phyloP scores from a whole-genome alignment of 208 protist genomes.

The Kentomonas sorsogonicus region DNA sequence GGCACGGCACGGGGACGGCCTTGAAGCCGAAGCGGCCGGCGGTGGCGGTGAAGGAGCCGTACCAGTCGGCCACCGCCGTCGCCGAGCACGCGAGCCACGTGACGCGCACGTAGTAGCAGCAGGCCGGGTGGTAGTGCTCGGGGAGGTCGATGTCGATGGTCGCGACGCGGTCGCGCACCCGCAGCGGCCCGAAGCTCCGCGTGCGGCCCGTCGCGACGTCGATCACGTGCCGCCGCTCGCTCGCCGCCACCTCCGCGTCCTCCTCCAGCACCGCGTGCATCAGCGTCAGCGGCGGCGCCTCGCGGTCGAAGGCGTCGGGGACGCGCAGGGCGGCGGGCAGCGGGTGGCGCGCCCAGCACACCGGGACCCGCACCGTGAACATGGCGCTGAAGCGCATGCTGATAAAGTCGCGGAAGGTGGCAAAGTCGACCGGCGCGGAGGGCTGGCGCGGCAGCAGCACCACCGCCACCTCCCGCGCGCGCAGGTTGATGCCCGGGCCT shows the following conservation, averaged over 20 bases:
- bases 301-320: constrained; percentile 8
- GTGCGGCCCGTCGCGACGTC: constrained; percentile 49
- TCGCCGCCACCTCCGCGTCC: constrained; percentile 34
- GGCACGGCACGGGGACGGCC: constrained; percentile 51
- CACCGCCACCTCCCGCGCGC: constrained; percentile 53
- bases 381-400: constrained; percentile 54
- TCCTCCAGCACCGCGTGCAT: constrained; percentile 43
- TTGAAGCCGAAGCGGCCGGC: constrained; percentile 51
- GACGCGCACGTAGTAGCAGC: constrained; percentile 60
- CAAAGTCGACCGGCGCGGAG: constrained; percentile 38
- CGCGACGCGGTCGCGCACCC: constrained; percentile 58
- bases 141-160: constrained; percentile 59
- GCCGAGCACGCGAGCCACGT: constrained; percentile 72
- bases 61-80: constrained; percentile 67
- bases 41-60: constrained; percentile 59
- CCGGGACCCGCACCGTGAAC: constrained; percentile 31
- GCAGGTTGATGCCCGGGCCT: constrained; percentile 25
- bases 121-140: constrained; percentile 39
- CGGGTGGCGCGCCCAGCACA: constrained; percentile 37
- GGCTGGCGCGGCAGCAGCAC: constrained; percentile 60
- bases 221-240: constrained; percentile 40
- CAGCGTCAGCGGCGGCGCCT: constrained; percentile 3
- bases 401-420: constrained; percentile 66
- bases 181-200: too few species aligned
- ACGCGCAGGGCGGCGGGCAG: constrained; percentile 22